Conservation (phyloP, 1,284 basidiomycete species). For the Omphalotus olearius region DNA sequence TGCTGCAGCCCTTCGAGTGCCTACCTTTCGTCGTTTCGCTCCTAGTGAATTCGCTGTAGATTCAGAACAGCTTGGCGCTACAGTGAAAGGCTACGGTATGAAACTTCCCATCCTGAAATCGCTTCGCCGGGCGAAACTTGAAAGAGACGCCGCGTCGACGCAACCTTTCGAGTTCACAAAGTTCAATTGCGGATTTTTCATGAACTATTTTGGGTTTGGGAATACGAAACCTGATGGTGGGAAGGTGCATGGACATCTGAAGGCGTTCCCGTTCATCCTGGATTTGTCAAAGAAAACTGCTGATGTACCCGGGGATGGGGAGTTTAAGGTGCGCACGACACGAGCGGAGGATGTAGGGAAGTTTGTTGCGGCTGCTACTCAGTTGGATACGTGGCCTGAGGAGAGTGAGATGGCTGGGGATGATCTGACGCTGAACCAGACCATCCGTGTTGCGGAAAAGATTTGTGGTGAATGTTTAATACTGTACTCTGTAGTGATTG, state of each 20-base stretch:
- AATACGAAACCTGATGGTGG: slow-evolving; percentile 8
- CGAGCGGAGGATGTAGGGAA: slow-evolving; percentile 9
- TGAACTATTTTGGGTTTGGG: slow-evolving; percentile 10
- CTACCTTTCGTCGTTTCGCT: slow-evolving; percentile 5
- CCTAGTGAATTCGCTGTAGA: slow-evolving; percentile 8
- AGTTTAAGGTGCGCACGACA: neutral
- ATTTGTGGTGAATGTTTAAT: slow-evolving; percentile 5
- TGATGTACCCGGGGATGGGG: slow-evolving; percentile 9
- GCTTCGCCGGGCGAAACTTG: slow-evolving; percentile 2
- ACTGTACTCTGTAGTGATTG: no score
- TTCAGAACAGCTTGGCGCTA: neutral
- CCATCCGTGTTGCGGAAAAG: neutral
- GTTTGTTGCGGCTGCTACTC: slow-evolving; percentile 10
- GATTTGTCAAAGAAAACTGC: slow-evolving; percentile 5
- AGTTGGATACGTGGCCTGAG: slow-evolving; percentile 9
- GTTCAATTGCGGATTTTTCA: slow-evolving; percentile 7
- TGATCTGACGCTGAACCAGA: slow-evolving; percentile 1
- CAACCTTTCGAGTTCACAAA: slow-evolving; percentile 6
- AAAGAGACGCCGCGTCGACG: neutral
- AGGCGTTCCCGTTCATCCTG: slow-evolving; percentile 3
- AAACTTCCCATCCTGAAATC: slow-evolving; percentile 3
- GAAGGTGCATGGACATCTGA: slow-evolving; percentile 11
- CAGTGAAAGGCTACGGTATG: neutral
- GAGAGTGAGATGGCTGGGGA: slow-evolving; percentile 7
- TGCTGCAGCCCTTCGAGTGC: slow-evolving; percentile 3